Conservation (phyloP, 1,284 basidiomycete genomes). For the Ustilago shanxiensis region DNA sequence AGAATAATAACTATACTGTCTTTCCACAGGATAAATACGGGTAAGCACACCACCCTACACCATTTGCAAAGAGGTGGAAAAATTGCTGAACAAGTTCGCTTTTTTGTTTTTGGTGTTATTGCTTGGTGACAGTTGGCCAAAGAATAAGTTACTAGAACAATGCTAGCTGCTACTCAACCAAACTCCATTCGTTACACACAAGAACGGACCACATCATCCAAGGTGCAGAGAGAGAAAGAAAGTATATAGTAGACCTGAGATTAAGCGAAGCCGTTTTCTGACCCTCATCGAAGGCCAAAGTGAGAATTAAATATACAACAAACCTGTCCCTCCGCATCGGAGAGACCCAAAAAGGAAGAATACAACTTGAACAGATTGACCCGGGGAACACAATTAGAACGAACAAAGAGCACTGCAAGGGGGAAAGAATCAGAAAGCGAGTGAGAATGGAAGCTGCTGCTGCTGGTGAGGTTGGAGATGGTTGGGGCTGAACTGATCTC, state of each 20-base stretch:
- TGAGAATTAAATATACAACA: slow-evolving; percentile 12
- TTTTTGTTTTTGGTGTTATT: slow-evolving; percentile 37
- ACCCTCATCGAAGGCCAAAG: not conserved
- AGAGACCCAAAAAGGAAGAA: not conserved
- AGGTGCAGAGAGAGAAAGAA: not conserved
- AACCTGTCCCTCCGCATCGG: not conserved
- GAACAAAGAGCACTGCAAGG: not conserved
- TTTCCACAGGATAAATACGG: slow-evolving; percentile 27
- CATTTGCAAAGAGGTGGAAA: no score
- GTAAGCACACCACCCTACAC: slow-evolving; percentile 2
- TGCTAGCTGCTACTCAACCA: slow-evolving; percentile 14
- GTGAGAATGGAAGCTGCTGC: slow-evolving; percentile 16
- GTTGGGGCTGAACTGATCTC: slow-evolving; percentile 1
- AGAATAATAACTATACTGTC: slow-evolving; percentile 53
- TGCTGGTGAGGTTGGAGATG: slow-evolving; percentile 8
- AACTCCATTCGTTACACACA: not conserved
- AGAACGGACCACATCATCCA: no score
- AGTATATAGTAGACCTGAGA: slow-evolving; percentile 10
- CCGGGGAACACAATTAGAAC: not conserved
- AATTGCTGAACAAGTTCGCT: no score
- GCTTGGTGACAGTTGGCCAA: slow-evolving; percentile 47
- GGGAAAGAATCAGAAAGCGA: slow-evolving; percentile 18
- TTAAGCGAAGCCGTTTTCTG: slow-evolving; percentile 2
- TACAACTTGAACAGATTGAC: slow-evolving; percentile 8
- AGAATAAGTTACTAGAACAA: slow-evolving; percentile 48